phyloP scores from a whole-genome alignment of 139 green algal species.

The Micromonas pusilla region DNA sequence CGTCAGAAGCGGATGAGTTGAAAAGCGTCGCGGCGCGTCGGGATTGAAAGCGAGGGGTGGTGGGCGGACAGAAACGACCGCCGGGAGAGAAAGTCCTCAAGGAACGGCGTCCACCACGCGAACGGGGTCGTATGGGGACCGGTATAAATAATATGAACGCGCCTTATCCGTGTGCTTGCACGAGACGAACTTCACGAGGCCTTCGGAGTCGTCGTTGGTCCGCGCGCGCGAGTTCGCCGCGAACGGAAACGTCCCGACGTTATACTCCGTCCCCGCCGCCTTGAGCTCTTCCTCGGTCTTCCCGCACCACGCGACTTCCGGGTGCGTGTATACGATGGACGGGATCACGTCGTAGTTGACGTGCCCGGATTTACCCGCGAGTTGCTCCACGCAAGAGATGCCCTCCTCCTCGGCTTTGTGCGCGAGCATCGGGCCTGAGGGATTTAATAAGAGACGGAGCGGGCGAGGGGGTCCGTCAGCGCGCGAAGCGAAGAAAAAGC shows the following conservation, averaged over 20 bases:
- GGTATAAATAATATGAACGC: too few species aligned
- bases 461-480: too few species aligned
- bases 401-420: constrained; percentile 99
- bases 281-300: constrained; percentile 79
- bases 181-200: constrained; percentile 86
- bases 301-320: constrained; percentile 78
- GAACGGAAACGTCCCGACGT: constrained; percentile 90
- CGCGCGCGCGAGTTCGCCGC: constrained; percentile 92
- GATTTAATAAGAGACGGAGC: too few species aligned
- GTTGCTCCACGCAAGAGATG: constrained; percentile 87
- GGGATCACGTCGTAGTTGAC: constrained; percentile 97
- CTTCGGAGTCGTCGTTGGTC: constrained; percentile 71
- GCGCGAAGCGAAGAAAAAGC: too few species aligned
- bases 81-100: too few species aligned
- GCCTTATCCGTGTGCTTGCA: constrained; percentile 84
- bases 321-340: constrained; percentile 94
- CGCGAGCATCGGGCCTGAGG: constrained; percentile 96
- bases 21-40: too few species aligned
- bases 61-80: too few species aligned
- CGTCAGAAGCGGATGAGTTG: too few species aligned
- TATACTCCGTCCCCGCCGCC: constrained; percentile 61
- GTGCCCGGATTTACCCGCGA: constrained; percentile 83
- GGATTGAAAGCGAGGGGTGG: too few species aligned
- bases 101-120: too few species aligned
- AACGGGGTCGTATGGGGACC: too few species aligned